Conservation (phyloP, 495 filamentous ascomycete species). For the Recurvomyces mirabilis region DNA sequence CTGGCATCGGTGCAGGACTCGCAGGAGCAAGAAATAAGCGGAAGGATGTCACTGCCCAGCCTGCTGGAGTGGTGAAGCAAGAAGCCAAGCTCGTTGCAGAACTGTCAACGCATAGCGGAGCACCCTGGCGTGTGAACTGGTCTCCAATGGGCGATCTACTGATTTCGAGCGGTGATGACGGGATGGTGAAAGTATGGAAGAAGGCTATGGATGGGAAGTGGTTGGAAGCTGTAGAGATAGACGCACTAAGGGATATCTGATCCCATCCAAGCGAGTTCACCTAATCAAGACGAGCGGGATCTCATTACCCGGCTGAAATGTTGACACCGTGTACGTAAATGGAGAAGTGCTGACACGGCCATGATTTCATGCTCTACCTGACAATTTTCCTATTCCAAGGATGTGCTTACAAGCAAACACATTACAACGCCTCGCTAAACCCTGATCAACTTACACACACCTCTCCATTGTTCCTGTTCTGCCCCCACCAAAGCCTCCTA, state of each 20-base stretch:
- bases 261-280: too few relatives aligned
- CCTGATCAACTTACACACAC: too few relatives aligned
- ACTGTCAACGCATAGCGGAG: constrained; percentile 28
- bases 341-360: too few relatives aligned
- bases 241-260: not conserved
- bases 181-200: constrained; percentile 3
- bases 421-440: too few relatives aligned
- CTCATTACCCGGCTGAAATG: too few relatives aligned
- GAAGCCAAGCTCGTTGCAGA: constrained; percentile 28
- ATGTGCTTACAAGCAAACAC: too few relatives aligned
- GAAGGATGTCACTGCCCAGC: constrained; percentile 10
- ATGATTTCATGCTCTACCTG: too few relatives aligned
- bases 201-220: constrained; percentile 7
- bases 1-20: constrained; percentile 50
- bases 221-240: constrained; percentile 3
- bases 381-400: too few relatives aligned
- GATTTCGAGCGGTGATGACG: constrained; percentile 4
- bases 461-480: too few relatives aligned
- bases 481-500: too few relatives aligned
- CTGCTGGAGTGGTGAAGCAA: constrained; percentile 30
- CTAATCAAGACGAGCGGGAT: too few relatives aligned
- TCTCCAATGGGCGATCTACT: constrained; percentile 17
- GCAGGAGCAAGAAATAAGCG: constrained; percentile 34
- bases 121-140: constrained; percentile 33
- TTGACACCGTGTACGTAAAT: too few relatives aligned